Conservation (phyloP, 768 basidiomycete genomes). For the Pisolithus orientalis region DNA sequence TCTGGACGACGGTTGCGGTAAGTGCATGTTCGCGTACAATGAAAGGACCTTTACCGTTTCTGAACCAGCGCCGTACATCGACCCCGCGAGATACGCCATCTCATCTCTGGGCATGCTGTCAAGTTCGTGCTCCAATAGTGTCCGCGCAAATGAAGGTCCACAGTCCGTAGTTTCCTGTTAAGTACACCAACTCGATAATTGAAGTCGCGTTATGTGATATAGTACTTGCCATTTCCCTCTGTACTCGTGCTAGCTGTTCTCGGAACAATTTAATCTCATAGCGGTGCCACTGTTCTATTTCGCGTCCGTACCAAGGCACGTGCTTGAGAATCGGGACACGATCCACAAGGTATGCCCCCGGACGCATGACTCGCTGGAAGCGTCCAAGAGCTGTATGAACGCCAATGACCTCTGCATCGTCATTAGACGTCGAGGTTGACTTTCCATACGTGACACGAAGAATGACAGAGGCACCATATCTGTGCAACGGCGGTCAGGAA, state of each 20-base stretch:
- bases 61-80: constrained; percentile 53
- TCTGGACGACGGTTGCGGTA: constrained; percentile 18
- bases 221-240: constrained; percentile 33
- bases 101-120: constrained; percentile 42
- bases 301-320: constrained; percentile 51
- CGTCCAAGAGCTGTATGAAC: constrained; percentile 13
- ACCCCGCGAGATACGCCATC: constrained; percentile 52
- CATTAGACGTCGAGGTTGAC: constrained; percentile 11
- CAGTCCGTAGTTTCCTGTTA: constrained; percentile 9
- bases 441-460: constrained; percentile 21
- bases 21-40: rapidly evolving
- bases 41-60: constrained; percentile 34
- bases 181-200: background rate
- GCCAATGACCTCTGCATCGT: constrained; percentile 19
- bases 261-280: constrained; percentile 49
- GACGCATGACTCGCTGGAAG: constrained; percentile 23
- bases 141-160: constrained; percentile 40
- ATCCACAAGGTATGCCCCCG: constrained; percentile 31
- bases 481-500: constrained; percentile 2
- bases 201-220: background rate
- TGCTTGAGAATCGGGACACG: constrained; percentile 30
- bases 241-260: constrained; percentile 39
- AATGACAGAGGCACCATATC: constrained; percentile 20
- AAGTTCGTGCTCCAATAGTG: constrained; percentile 44
- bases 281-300: constrained; percentile 43